Conservation (phyloP, 2,329 filamentous ascomycete genomes). For the Teratosphaeria gauchensis region DNA sequence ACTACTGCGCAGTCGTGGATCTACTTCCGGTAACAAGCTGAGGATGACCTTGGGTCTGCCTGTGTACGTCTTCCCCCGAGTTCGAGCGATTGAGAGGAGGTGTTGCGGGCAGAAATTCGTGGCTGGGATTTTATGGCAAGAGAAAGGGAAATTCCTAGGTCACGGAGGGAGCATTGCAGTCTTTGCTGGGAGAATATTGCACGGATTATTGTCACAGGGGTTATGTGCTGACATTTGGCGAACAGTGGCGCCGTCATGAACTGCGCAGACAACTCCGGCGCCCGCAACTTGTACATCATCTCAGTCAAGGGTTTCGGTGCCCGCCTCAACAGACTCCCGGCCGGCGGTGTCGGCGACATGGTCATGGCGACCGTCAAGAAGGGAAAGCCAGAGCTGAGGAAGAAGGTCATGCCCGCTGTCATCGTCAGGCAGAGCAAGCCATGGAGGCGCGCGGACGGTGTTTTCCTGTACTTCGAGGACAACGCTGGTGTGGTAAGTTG, state of each 20-base stretch:
- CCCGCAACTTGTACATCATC: slow-evolving; percentile 98
- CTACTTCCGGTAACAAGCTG: slow-evolving; percentile 98
- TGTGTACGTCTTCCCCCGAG: slow-evolving; percentile 61
- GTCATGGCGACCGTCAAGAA: slow-evolving; percentile 99
- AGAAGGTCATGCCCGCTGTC: slow-evolving; percentile 99
- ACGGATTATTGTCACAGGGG: background rate
- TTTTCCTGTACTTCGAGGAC: slow-evolving; percentile 99
- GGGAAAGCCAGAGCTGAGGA: slow-evolving; percentile 99
- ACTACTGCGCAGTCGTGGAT: slow-evolving; percentile 45
- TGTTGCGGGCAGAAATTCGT: background rate
- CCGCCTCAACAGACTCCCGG: slow-evolving; percentile 92
- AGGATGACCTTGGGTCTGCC: slow-evolving; percentile 99
- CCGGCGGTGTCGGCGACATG: slow-evolving; percentile 98
- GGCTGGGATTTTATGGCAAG: background rate
- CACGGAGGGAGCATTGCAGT: background rate
- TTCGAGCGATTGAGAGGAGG: background rate
- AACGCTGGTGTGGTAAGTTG: slow-evolving; percentile 88
- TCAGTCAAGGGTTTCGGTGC: slow-evolving; percentile 98
- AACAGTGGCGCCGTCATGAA: slow-evolving; percentile 96
- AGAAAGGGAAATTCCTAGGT: background rate
- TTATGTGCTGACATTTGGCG: background rate
- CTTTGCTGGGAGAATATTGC: background rate
- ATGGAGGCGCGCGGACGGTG: slow-evolving; percentile 96
- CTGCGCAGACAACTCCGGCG: slow-evolving; percentile 99
- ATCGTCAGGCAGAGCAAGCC: slow-evolving; percentile 99